A percentile compares a stretch with the other conserved stretches of the same genome.
phyloP scores from a whole-genome alignment of 2,329 filamentous ascomycete genomes.

The Macrophomina phaseolina region DNA sequence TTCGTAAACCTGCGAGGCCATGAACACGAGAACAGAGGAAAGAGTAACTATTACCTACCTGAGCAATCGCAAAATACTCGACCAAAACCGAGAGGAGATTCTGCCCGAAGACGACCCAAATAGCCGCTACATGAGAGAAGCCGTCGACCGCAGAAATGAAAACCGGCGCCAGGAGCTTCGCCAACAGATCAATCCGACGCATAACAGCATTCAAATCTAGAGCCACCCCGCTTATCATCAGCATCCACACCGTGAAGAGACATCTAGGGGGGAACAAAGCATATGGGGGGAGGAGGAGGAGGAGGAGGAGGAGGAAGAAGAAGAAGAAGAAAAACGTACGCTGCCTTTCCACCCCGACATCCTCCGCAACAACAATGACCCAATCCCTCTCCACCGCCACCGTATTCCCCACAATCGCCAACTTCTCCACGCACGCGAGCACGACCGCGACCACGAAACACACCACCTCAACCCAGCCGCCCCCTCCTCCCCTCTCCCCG shows the following conservation, averaged over 20 bases:
- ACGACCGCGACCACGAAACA: slow-evolving; percentile 40
- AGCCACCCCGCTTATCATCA: not conserved
- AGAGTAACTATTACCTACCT: slow-evolving; percentile 41
- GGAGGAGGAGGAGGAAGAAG: too few relatives aligned
- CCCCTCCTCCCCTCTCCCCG: not conserved
- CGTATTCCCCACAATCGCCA: slow-evolving; percentile 67
- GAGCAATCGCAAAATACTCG: slow-evolving; percentile 60
- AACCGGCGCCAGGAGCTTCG: slow-evolving; percentile 62
- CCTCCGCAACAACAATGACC: slow-evolving; percentile 61
- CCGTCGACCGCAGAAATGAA: slow-evolving; percentile 57
- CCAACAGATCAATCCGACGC: slow-evolving; percentile 64
- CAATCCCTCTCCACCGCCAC: slow-evolving; percentile 76
- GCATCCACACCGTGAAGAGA: too few relatives aligned
- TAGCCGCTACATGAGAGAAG: slow-evolving; percentile 56
- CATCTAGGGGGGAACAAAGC: too few relatives aligned
- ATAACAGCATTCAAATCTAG: slow-evolving; percentile 60
- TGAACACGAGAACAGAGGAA: not conserved
- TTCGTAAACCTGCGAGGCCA: slow-evolving; percentile 54
- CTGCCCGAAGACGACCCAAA: slow-evolving; percentile 57
- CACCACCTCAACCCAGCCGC: not conserved
- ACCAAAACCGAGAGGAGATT: slow-evolving; percentile 55
- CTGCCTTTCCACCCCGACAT: slow-evolving; percentile 30
- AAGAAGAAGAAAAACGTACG: slow-evolving; percentile 32
- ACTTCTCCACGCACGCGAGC: slow-evolving; percentile 72
- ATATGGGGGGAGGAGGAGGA: too few relatives aligned